Evolutionary conservation across 306 rosid genomes (phyloP).

Genomic region (Canavalia gladiata): DNA sequence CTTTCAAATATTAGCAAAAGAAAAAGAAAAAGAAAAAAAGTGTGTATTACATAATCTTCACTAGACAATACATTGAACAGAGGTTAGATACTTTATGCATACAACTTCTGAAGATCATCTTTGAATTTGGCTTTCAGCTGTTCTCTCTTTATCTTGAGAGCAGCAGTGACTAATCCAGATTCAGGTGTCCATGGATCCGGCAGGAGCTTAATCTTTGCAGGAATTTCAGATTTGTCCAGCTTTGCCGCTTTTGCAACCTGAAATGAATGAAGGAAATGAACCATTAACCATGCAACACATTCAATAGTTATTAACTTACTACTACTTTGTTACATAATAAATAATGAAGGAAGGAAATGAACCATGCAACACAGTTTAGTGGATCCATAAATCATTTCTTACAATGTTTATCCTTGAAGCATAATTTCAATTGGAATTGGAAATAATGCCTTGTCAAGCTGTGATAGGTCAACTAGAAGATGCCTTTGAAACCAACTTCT

Average conservation of each 20-base stretch:
- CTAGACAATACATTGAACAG: slow-evolving; percentile 2
- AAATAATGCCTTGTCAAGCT: slow-evolving; percentile 5
- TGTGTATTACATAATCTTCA: neutral
- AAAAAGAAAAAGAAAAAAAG: neutral
- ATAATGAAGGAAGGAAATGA: neutral
- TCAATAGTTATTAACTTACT: neutral
- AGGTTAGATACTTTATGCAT: slow-evolving; percentile 60
- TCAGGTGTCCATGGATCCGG: slow-evolving; percentile 92
- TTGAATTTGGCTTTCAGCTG: slow-evolving; percentile 80
- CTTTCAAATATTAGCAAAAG: neutral
- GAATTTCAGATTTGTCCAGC: slow-evolving; percentile 79
- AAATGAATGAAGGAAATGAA: slow-evolving; percentile 19
- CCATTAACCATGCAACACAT: slow-evolving; percentile 11
- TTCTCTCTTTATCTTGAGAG: slow-evolving; percentile 91
- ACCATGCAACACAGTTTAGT: neutral
- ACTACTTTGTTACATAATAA: neutral
- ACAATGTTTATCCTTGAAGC: neutral
- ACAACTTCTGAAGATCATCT: slow-evolving; percentile 71
- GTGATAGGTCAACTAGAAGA: neutral
- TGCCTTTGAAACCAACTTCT: neutral
- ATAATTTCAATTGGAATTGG: neutral
- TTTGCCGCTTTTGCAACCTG: slow-evolving; percentile 79
- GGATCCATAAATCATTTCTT: neutral
- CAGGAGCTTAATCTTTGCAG: slow-evolving; percentile 76
- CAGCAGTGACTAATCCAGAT: slow-evolving; percentile 94